phyloP scores from a whole-genome alignment of 306 rosid genomes.

The Erythrophleum fordii region DNA sequence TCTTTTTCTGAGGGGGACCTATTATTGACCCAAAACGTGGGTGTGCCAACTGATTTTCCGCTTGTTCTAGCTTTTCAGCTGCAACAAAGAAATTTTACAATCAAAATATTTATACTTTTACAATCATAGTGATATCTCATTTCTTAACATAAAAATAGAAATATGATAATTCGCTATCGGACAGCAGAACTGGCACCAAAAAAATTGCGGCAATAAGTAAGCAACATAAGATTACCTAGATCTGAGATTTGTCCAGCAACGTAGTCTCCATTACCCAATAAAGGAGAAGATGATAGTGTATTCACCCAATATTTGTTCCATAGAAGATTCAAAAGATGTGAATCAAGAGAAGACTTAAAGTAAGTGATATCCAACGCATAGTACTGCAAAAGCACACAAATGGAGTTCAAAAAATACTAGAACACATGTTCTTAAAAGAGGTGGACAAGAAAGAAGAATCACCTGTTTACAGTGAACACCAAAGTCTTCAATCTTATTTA shows the following conservation, averaged over 20 bases:
- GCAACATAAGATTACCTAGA: conserved; percentile 62
- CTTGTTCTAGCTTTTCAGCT: conserved; percentile 99
- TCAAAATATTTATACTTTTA: conserved; percentile 25
- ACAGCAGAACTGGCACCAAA: conserved; percentile 6
- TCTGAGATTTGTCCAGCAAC: conserved; percentile 98
- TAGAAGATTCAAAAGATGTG: conserved; percentile 71
- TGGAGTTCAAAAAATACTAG: conserved; percentile 23
- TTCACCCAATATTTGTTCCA: conserved; percentile 83
- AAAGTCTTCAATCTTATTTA: conserved; percentile 96
- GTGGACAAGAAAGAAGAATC: conserved; percentile 11
- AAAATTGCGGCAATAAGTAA: neutral
- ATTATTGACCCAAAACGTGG: conserved; percentile 88
- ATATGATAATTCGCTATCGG: neutral
- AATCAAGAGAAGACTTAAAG: conserved; percentile 75
- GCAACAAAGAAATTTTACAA: conserved; percentile 39
- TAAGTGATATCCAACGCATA: conserved; percentile 73
- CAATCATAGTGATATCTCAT: conserved; percentile 22
- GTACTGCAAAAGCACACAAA: conserved; percentile 55
- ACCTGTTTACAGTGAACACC: conserved; percentile 99
- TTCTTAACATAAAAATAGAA: conserved; percentile 10
- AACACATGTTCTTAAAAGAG: neutral
- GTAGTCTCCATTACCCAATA: conserved; percentile 95
- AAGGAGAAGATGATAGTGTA: conserved; percentile 87
- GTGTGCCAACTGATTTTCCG: conserved; percentile 92
- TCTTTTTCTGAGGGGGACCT: conserved; percentile 83